Conservation (phyloP, 2,329 filamentous ascomycete species). For the Aureobasidium namibiae region DNA sequence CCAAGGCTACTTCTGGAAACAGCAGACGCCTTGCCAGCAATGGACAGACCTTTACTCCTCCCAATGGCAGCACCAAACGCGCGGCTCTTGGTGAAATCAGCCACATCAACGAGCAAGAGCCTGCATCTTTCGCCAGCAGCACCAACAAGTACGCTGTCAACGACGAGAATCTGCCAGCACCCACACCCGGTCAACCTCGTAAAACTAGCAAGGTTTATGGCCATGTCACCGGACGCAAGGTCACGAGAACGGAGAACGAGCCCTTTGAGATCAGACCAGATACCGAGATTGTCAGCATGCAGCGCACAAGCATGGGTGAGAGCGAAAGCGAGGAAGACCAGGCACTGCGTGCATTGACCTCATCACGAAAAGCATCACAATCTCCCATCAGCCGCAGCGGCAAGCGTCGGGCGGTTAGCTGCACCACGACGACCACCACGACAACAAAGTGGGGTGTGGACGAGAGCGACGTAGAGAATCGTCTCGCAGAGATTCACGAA, state of each 20-base stretch:
- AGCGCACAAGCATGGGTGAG: conserved; percentile 51
- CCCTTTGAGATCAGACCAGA: conserved; percentile 44
- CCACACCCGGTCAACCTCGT: conserved; percentile 89
- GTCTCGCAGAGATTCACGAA: conserved; percentile 18
- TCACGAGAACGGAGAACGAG: conserved; percentile 43
- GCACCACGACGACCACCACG: conserved; percentile 65
- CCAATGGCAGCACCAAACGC: conserved; percentile 63
- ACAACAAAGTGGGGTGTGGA: conserved; percentile 39
- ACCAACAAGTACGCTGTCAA: conserved; percentile 52
- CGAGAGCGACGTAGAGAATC: conserved; percentile 40
- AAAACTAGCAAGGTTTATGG: conserved; percentile 74
- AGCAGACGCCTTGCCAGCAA: conserved; percentile 49
- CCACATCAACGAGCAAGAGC: conserved; percentile 56
- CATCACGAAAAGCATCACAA: conserved; percentile 51
- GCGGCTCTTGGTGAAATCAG: conserved; percentile 92
- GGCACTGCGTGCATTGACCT: conserved; percentile 59
- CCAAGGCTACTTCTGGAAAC: conserved; percentile 34
- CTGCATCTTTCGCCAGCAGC: conserved; percentile 6
- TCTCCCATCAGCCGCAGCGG: conserved; percentile 49
- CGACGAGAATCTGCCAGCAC: conserved; percentile 88
- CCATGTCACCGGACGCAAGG: conserved; percentile 48
- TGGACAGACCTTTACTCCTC: conserved; percentile 71
- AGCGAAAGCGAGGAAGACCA: conserved; percentile 79
- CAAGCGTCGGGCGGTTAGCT: conserved; percentile 63
- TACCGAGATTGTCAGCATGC: conserved; percentile 52